Conservation (phyloP, 164 flowering plant species). For the Cinnamomum chago region DNA sequence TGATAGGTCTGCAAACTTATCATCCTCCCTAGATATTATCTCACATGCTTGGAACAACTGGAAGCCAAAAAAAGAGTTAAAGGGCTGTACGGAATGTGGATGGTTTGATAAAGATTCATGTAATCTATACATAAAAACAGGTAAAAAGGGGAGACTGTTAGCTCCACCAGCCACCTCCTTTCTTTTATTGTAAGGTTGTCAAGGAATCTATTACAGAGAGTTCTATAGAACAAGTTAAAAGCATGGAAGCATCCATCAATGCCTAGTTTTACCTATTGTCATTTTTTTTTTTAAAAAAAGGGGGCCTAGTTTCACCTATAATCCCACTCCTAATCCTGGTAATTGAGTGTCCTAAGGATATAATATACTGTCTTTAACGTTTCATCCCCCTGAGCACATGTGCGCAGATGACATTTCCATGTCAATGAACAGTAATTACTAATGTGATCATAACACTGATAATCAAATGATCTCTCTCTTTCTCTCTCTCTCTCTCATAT, state of each 20-base stretch:
- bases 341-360: slow-evolving; percentile 9
- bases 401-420: background rate
- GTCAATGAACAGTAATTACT: background rate
- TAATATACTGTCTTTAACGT: background rate
- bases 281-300: background rate
- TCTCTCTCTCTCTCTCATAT: no score
- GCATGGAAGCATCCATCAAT: slow-evolving; percentile 25
- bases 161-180: slow-evolving; percentile 9
- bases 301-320: no score
- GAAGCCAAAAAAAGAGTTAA: no score
- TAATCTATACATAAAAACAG: no score
- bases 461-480: background rate
- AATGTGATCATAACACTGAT: background rate
- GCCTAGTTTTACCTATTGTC: slow-evolving; percentile 20
- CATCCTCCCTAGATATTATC: no score
- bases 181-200: slow-evolving; percentile 9
- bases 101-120: no score
- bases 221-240: background rate
- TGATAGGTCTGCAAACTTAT: no score
- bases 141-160: background rate
- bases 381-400: slow-evolving; percentile 9
- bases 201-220: slow-evolving; percentile 12
- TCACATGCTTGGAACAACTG: no score
- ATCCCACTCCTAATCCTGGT: background rate
- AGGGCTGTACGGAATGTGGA: no score